Percentiles rank a stretch among this genome's conserved stretches.
Evolutionary conservation across 2,329 filamentous ascomycete genomes (phyloP).

Genomic region (Aspergillus phoenicis): DNA sequence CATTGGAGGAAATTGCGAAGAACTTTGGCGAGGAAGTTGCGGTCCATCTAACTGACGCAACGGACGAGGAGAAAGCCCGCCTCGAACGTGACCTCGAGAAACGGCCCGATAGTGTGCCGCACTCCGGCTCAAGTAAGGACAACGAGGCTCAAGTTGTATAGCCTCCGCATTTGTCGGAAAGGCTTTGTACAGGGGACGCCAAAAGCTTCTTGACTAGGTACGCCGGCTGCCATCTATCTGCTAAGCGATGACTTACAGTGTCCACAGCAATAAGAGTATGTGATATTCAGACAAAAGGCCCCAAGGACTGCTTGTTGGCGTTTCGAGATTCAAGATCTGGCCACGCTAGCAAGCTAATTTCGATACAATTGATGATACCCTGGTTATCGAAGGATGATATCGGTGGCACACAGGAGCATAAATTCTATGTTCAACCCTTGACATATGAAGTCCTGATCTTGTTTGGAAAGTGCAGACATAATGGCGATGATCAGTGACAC

Average conservation of each 20-base stretch:
- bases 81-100: conserved; percentile 14
- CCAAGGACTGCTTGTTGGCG: not conserved
- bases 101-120: not conserved
- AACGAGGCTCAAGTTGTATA: not conserved
- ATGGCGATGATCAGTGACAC: not conserved
- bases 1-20: conserved; percentile 50
- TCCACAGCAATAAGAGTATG: not conserved
- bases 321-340: not conserved
- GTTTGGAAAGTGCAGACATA: not conserved
- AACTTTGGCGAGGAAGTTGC: conserved; percentile 57
- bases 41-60: conserved; percentile 49
- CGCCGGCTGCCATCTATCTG: not conserved
- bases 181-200: not conserved
- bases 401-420: not conserved
- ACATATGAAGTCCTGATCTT: not conserved
- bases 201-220: not conserved
- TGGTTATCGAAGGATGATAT: not conserved
- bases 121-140: not conserved
- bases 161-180: not conserved
- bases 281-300: no score
- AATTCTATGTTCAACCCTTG: not conserved
- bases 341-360: not conserved
- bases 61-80: conserved; percentile 41
- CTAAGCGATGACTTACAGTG: not conserved
- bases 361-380: not conserved